Evolutionary conservation across 805 yeast genomes (phyloP).

Genomic region (Lipomyces spencermartinsiae): DNA sequence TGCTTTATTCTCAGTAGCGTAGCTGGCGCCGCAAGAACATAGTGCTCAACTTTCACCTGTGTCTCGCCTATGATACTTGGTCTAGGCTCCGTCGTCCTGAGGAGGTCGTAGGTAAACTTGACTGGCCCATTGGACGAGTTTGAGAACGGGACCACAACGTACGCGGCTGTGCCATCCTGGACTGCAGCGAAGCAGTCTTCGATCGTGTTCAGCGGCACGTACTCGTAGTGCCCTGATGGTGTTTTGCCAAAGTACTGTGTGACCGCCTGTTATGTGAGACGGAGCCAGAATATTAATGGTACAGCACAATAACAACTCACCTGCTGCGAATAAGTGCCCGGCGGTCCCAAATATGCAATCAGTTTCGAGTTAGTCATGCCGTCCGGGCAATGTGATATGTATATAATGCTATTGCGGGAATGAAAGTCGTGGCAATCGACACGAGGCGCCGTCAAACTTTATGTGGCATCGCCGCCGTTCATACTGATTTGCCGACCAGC

Average conservation of each 20-base stretch:
- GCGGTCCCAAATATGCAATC: conserved; percentile 74
- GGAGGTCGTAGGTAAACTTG: conserved; percentile 78
- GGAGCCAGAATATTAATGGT: neutral
- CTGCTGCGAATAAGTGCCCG: conserved; percentile 92
- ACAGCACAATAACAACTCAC: conserved; percentile 48
- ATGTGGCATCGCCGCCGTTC: neutral
- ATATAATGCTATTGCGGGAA: neutral
- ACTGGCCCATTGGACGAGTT: conserved; percentile 97
- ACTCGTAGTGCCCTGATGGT: conserved; percentile 31
- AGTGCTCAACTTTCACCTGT: conserved; percentile 82
- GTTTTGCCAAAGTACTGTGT: conserved; percentile 21
- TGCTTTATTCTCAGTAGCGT: conserved; percentile 14
- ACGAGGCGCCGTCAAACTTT: neutral
- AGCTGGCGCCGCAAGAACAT: conserved; percentile 55
- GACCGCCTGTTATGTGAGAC: conserved; percentile 24
- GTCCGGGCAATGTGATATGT: neutral
- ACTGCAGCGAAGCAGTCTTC: conserved; percentile 67
- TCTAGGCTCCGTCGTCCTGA: conserved; percentile 68
- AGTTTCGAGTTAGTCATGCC: conserved; percentile 1
- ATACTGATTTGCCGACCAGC: neutral
- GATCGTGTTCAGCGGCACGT: conserved; percentile 41
- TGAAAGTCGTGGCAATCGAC: neutral
- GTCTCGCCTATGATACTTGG: conserved; percentile 70
- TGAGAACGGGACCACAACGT: conserved; percentile 86
- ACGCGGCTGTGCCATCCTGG: conserved; percentile 57